Evolutionary conservation across 2,329 filamentous ascomycete genomes (phyloP), one percentile per base, ranked within the genome.

Genomic region (Diaporthe capsici): DNA sequence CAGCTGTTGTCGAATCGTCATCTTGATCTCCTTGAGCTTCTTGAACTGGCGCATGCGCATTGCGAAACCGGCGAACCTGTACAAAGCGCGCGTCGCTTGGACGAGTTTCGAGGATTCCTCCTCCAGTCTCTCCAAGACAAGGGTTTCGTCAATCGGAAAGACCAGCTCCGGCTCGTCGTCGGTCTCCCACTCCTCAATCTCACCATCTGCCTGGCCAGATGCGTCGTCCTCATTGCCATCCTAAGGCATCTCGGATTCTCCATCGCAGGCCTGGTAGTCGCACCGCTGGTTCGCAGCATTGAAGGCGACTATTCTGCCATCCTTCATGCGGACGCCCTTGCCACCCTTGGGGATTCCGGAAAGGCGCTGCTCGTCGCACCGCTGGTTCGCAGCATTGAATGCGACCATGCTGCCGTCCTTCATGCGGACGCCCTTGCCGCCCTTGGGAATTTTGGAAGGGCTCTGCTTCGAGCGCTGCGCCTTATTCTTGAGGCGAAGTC

Each of bases 191-290:
- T 70, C 65, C 20, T 22, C n/a, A n/a, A 42, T 13, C 7, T 31
- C 31, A 55, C 34, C 44, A 44, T 8, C 25, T 44, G 47, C 51
- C 53, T 58, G 17, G 12, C 31, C 37, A 28, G 71, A 73, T 57
- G 58, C 8, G 53, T 55, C 22, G 15, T 34, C 55, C 71, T 65
- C 12, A 31, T 42, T 63, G 71, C 49, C 58, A 51, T 44, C n/a
- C 71, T 73, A 73, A 22, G 34, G 61, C 71, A 42, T 34, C 60
- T 31, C n/a, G 51, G 71, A 55, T 25, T 73, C 39, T 51, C 17
- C 71, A 73, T 57, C 58, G 34, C 9, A 22, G 47, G n/a, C 58
- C 15, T 37, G 3, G 34, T 55, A 34, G 47, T 39, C 28, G 47
- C 22, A 53, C 34, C 28, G 47, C 31, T 51, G 31, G 25, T 17